phyloP scores from a whole-genome alignment of 2,329 filamentous ascomycete genomes.

The Monosporascus sp. region DNA sequence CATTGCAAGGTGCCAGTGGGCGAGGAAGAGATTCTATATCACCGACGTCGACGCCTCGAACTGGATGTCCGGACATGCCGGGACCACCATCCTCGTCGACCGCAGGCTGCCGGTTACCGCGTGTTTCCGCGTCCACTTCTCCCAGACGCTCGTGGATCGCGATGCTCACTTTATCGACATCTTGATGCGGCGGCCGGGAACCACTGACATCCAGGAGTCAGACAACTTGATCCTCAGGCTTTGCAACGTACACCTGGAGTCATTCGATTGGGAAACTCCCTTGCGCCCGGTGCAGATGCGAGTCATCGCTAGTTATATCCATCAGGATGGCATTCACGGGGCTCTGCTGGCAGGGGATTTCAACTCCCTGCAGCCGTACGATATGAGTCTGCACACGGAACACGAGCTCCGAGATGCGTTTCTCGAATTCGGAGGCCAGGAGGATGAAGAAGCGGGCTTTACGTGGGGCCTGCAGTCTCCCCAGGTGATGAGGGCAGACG shows the following conservation, averaged over 20 bases:
- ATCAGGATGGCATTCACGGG: constrained; percentile 29
- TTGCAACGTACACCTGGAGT: constrained; percentile 55
- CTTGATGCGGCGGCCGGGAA: constrained; percentile 12
- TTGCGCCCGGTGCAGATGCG: constrained; percentile 43
- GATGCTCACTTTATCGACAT: constrained; percentile 54
- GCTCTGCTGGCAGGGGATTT: constrained; percentile 49
- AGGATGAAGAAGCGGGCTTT: constrained; percentile 45
- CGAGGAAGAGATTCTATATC: neutral
- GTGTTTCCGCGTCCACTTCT: constrained; percentile 48
- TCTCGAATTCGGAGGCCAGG: constrained; percentile 43
- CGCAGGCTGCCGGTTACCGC: constrained; percentile 35
- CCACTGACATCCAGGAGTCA: neutral
- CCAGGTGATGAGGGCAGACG: constrained; percentile 32
- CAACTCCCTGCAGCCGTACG: constrained; percentile 53
- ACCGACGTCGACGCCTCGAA: neutral
- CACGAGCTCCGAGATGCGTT: constrained; percentile 48
- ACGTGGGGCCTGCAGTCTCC: constrained; percentile 54
- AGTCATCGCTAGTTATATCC: constrained; percentile 38
- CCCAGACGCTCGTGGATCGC: constrained; percentile 42
- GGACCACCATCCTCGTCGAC: constrained; percentile 48
- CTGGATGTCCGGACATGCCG: constrained; percentile 30
- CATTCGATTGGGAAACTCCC: constrained; percentile 42
- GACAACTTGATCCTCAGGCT: constrained; percentile 34
- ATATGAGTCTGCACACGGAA: constrained; percentile 40
- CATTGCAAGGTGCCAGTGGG: neutral